phyloP scores from a whole-genome alignment of 2,329 filamentous ascomycete genomes.

The Sporothrix globosa region DNA sequence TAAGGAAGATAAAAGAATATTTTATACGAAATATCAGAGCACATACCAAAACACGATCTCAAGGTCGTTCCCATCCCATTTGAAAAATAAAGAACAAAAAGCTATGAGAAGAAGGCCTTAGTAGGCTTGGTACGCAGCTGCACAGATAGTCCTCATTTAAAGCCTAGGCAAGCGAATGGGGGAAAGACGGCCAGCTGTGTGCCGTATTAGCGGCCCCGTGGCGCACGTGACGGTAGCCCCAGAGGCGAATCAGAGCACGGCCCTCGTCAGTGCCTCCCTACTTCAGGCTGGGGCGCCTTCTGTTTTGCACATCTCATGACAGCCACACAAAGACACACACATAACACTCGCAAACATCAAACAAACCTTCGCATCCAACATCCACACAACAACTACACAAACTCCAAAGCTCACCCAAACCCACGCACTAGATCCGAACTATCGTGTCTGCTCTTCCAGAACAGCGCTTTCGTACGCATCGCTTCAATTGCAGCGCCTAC shows the following conservation, averaged over 20 bases:
- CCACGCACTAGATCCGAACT: not conserved
- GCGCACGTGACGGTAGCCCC: constrained; percentile 20
- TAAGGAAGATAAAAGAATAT: not conserved
- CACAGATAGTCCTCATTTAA: constrained; percentile 6
- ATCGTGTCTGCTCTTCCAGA: not conserved
- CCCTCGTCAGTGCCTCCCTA: constrained; percentile 9
- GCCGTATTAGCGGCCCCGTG: not conserved
- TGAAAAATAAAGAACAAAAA: not conserved
- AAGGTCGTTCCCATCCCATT: not conserved
- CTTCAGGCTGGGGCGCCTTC: constrained; percentile 20
- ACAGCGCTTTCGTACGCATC: constrained; percentile 7
- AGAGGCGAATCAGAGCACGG: constrained; percentile 24
- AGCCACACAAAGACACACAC: not conserved
- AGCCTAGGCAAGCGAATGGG: not conserved
- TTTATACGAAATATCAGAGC: not conserved
- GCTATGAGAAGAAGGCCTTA: not conserved
- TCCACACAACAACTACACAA: not conserved
- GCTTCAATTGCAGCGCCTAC: not conserved
- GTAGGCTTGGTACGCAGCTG: too few species aligned
- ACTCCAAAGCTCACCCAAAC: constrained; percentile 2
- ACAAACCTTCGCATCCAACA: too few species aligned
- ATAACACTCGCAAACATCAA: constrained; percentile 5
- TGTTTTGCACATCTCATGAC: constrained; percentile 25
- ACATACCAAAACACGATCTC: too few species aligned
- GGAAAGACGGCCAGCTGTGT: not conserved